A percentile compares a stretch with the other conserved stretches of the same genome.
Conservation (phyloP, 1,284 basidiomycete species). For the Trichosporon ovoides region DNA sequence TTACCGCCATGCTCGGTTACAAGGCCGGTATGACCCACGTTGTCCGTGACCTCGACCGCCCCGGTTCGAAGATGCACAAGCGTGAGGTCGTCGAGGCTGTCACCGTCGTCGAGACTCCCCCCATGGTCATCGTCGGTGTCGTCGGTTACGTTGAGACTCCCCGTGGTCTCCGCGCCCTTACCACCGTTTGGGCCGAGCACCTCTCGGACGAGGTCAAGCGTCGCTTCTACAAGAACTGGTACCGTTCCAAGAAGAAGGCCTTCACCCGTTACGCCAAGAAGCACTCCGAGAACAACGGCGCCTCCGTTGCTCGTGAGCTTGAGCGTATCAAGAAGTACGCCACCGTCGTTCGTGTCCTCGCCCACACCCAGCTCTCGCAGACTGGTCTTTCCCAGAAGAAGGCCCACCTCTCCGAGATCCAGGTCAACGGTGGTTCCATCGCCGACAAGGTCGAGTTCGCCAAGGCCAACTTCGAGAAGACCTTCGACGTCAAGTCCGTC, state of each 20-base stretch:
- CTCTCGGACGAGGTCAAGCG: slow-evolving; percentile 82
- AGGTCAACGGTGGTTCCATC: slow-evolving; percentile 96
- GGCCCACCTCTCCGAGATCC: slow-evolving; percentile 99
- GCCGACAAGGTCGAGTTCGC: slow-evolving; percentile 98
- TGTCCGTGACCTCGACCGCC: slow-evolving; percentile 98
- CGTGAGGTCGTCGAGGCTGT: slow-evolving; percentile 99
- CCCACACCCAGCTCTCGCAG: slow-evolving; percentile 97
- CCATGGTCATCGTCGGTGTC: slow-evolving; percentile 94
- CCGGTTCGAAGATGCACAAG: slow-evolving; percentile 99
- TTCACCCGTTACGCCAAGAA: slow-evolving; percentile 98
- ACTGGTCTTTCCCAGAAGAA: slow-evolving; percentile 98
- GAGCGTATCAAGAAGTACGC: slow-evolving; percentile 99
- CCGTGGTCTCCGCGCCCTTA: slow-evolving; percentile 84
- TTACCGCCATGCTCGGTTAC: slow-evolving; percentile 98
- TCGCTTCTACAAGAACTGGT: slow-evolving; percentile 99
- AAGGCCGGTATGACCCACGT: slow-evolving; percentile 99
- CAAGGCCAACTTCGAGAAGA: slow-evolving; percentile 95
- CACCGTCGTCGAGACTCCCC: slow-evolving; percentile 93
- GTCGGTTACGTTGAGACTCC: slow-evolving; percentile 99
- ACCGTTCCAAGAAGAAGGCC: slow-evolving; percentile 99
- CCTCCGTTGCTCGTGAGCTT: slow-evolving; percentile 88
- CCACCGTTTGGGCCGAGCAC: slow-evolving; percentile 64
- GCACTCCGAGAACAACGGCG: slow-evolving; percentile 91
- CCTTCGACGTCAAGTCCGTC: slow-evolving; percentile 74
- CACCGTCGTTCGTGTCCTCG: slow-evolving; percentile 98